Conservation (phyloP, 1,284 basidiomycete genomes). For the Naganishia liquefaciens region DNA sequence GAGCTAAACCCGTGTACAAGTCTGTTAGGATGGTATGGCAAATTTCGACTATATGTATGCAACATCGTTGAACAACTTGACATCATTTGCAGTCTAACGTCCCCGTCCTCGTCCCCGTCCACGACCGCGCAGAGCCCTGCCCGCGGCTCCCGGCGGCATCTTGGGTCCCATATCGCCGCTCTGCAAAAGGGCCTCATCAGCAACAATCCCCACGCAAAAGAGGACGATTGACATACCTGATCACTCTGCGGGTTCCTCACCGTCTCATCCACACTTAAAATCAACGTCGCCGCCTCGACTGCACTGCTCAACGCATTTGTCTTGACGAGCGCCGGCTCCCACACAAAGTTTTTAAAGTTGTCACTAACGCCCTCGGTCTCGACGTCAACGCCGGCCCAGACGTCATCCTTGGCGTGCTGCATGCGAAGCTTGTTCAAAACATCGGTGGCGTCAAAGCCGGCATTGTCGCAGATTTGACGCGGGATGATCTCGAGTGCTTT, state of each 20-base stretch:
- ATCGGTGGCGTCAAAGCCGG: slow-evolving; percentile 96
- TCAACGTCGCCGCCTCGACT: slow-evolving; percentile 92
- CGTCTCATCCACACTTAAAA: slow-evolving; percentile 92
- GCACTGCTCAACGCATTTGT: slow-evolving; percentile 93
- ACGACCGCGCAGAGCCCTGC: slow-evolving; percentile 76
- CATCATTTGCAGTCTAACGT: slow-evolving; percentile 28
- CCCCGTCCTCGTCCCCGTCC: slow-evolving; percentile 62
- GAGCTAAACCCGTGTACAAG: too few species aligned
- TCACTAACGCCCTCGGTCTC: slow-evolving; percentile 89
- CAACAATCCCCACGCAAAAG: neutral
- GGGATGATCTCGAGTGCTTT: slow-evolving; percentile 97
- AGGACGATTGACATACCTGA: slow-evolving; percentile 50
- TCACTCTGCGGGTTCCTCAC: slow-evolving; percentile 90
- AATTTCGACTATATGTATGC: too few species aligned
- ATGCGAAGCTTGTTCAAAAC: slow-evolving; percentile 96
- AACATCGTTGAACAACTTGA: too few species aligned
- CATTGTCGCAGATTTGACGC: slow-evolving; percentile 97
- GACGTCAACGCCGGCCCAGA: slow-evolving; percentile 94
- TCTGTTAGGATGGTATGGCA: too few species aligned
- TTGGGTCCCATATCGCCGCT: slow-evolving; percentile 73
- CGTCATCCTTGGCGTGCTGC: slow-evolving; percentile 82
- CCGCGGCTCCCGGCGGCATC: slow-evolving; percentile 78
- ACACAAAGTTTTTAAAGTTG: slow-evolving; percentile 96
- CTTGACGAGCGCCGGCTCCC: slow-evolving; percentile 97
- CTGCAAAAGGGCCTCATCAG: slow-evolving; percentile 35